Evolutionary conservation across 2,329 filamentous ascomycete genomes (phyloP).

Genomic region (Ploettnerulaceae sp.): DNA sequence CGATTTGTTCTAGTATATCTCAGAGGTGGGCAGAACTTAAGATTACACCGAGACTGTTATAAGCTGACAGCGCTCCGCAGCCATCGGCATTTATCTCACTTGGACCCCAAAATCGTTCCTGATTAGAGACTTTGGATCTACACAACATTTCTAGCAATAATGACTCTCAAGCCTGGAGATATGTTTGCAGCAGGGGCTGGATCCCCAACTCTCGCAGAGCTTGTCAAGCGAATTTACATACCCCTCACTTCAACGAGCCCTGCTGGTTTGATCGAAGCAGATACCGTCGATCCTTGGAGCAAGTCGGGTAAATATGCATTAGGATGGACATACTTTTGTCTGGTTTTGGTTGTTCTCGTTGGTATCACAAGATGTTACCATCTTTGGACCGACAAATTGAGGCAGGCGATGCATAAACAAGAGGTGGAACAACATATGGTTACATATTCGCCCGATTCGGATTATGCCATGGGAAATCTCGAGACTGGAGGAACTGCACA

Average conservation of each 20-base stretch:
- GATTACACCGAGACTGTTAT: slow-evolving; percentile 6
- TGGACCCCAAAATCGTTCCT: slow-evolving; percentile 6
- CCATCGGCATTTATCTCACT: slow-evolving; percentile 5
- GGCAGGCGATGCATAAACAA: slow-evolving; percentile 83
- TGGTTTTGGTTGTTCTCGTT: slow-evolving; percentile 65
- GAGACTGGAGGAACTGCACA: slow-evolving; percentile 51
- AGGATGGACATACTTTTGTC: slow-evolving; percentile 83
- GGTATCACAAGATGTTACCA: slow-evolving; percentile 74
- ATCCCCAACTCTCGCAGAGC: slow-evolving; percentile 27
- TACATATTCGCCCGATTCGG: slow-evolving; percentile 48
- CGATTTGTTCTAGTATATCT: slow-evolving; percentile 5
- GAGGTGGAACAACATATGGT: slow-evolving; percentile 64
- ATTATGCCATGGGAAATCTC: slow-evolving; percentile 57
- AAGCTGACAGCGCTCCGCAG: slow-evolving; percentile 15
- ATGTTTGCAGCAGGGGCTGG: slow-evolving; percentile 21
- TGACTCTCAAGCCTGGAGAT: slow-evolving; percentile 18
- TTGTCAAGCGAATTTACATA: slow-evolving; percentile 49
- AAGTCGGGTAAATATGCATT: slow-evolving; percentile 80
- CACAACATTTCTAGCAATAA: slow-evolving; percentile 7
- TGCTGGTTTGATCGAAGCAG: slow-evolving; percentile 56
- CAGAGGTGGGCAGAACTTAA: slow-evolving; percentile 2
- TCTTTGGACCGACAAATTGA: slow-evolving; percentile 88
- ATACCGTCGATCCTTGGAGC: slow-evolving; percentile 71
- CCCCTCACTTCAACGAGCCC: slow-evolving; percentile 56
- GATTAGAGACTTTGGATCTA: background rate